Evolutionary conservation across 2,329 filamentous ascomycete genomes (phyloP).

Genomic region (Pseudocercospora ulei): DNA sequence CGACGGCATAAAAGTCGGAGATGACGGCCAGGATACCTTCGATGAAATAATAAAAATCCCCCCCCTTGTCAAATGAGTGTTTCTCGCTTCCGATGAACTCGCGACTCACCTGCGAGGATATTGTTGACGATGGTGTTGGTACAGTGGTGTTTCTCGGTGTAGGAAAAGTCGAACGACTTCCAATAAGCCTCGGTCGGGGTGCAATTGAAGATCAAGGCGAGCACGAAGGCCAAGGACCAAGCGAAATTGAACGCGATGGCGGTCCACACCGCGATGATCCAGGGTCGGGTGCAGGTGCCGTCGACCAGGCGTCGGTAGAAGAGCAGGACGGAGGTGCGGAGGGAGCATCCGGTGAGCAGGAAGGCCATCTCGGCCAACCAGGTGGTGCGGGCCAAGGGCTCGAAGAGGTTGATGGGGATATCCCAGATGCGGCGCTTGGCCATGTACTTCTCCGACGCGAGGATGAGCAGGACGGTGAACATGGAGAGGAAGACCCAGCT

Average conservation of each 20-base stretch:
- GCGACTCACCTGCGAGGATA: slow-evolving; percentile 29
- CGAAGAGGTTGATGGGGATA: slow-evolving; percentile 20
- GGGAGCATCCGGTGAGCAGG: slow-evolving; percentile 29
- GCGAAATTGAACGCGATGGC: slow-evolving; percentile 35
- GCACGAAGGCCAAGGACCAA: slow-evolving; percentile 36
- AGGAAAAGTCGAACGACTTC: slow-evolving; percentile 33
- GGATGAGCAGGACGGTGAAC: slow-evolving; percentile 23
- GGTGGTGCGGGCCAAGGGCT: slow-evolving; percentile 25
- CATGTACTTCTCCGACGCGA: slow-evolving; percentile 25
- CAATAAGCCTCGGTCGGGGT: slow-evolving; percentile 37
- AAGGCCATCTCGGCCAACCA: slow-evolving; percentile 34
- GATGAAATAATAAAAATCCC: no score
- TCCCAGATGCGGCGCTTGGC: slow-evolving; percentile 36
- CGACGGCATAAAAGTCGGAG: slow-evolving; percentile 37
- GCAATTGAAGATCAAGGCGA: slow-evolving; percentile 35
- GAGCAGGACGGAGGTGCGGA: slow-evolving; percentile 34
- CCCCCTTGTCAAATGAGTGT: no score
- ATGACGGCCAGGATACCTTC: slow-evolving; percentile 35
- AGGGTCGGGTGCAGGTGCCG: slow-evolving; percentile 32
- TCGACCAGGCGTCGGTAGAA: slow-evolving; percentile 39
- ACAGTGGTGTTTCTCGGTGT: slow-evolving; percentile 32
- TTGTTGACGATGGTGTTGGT: slow-evolving; percentile 35
- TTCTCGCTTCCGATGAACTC: no score
- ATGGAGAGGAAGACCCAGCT: slow-evolving; percentile 23
- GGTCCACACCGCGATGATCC: slow-evolving; percentile 26